Base-by-base conservation (phyloP, 2,329 filamentous ascomycete genomes). In the Penicillium sp. region DNA sequence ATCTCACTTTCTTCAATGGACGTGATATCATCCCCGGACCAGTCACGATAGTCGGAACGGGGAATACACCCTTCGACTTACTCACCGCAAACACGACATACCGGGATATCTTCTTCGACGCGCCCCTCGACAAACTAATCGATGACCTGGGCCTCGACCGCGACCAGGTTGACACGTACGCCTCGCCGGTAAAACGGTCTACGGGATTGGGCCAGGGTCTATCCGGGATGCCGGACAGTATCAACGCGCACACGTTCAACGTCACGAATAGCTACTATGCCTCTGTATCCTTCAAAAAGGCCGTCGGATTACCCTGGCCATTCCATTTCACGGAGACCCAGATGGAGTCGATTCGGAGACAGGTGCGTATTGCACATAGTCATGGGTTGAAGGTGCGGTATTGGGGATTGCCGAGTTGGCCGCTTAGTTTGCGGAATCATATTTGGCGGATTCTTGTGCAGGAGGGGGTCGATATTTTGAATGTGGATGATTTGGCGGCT, bases 341-440 rank as follows among this genome's bases (percentile, higher is more conserved):
- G 65, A 72, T 84, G 53, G 67, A 79, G 0, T 71, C 75, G 13
- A 77, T 88, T 61, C 76, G 84, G 33, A 76, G 76, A 4, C 85
- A 88, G 69, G 82, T 88, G 44, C 75, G 75, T 0, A 81, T 79
- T 8, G 85, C 86, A 4, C 80, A 85, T 58, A 69, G 75, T 2
- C 76, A 80, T 10, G 85, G 85, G 0, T 70, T 88, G 47, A 85
- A 85, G 66, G 81, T 81, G 1, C 73, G 86, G 53, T 88, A 87
- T 66, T 88, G 85, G 85, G 78, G 79, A 26, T 79, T 84, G 12
- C 85, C 85, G 0, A 75, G 71, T 57, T 88, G 85, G 85, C 86
- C 86, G 1, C 73, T 81, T 5, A 79, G 79, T 44, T 65, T 86
- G 70, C 73, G 85, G 49, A 85, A 87, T 68, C 78, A 81, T 55